Conservation (phyloP, 2,329 filamentous ascomycete genomes). For the Capronia americana region DNA sequence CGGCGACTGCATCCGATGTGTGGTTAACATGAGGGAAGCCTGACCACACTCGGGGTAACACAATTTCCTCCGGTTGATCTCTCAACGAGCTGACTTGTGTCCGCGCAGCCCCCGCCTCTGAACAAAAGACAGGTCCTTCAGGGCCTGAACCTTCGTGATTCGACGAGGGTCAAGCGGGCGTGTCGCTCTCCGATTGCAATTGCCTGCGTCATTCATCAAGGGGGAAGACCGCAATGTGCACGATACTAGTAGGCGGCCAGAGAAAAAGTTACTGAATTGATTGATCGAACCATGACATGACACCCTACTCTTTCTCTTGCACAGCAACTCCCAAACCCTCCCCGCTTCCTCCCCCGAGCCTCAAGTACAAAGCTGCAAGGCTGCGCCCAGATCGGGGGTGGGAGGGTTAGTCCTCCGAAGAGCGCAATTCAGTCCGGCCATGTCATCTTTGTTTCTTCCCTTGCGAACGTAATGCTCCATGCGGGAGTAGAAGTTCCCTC, state of each 20-base stretch:
- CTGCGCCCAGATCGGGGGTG: neutral
- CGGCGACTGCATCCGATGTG: conserved; percentile 95
- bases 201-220: neutral
- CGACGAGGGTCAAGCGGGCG: conserved; percentile 1
- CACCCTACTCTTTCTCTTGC: neutral
- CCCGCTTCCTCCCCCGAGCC: neutral
- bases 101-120: conserved; percentile 8
- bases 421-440: neutral
- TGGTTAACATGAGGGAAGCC: conserved; percentile 68
- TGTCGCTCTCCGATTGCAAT: conserved; percentile 14
- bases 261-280: conserved; percentile 11
- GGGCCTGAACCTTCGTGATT: conserved; percentile 1
- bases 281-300: neutral
- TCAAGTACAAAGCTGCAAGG: neutral
- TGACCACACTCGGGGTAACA: conserved; percentile 41
- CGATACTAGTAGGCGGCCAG: conserved; percentile 4
- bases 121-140: neutral
- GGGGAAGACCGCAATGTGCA: conserved; percentile 1
- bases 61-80: conserved; percentile 1
- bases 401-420: neutral
- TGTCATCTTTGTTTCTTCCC: neutral
- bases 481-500: neutral
- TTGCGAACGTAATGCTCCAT: neutral
- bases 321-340: no score
- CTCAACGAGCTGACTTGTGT: neutral